A percentile compares a stretch with the other conserved stretches of the same genome.
Evolutionary conservation across 75 land plant species (phyloP).

Genomic region (Larix kaempferi): DNA sequence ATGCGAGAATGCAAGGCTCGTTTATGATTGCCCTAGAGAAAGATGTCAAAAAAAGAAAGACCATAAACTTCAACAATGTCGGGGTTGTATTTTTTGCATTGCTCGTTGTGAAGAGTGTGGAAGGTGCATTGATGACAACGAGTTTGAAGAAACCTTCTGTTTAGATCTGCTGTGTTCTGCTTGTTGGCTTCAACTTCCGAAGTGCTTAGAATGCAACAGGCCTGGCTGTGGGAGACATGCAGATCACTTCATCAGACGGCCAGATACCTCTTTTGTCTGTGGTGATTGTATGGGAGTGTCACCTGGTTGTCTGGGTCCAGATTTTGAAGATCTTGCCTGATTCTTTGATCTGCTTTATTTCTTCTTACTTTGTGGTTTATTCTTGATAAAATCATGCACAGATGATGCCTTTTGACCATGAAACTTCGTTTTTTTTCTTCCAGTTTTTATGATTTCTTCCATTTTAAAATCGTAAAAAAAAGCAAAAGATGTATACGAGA

Average conservation of each 20-base stretch:
- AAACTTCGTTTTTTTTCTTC: too few species aligned
- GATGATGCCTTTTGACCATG: neutral
- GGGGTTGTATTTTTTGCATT: slow-evolving; percentile 77
- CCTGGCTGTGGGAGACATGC: slow-evolving; percentile 43
- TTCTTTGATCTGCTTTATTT: neutral
- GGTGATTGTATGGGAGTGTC: slow-evolving; percentile 9
- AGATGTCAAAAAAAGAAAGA: slow-evolving; percentile 43
- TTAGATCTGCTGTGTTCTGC: slow-evolving; percentile 56
- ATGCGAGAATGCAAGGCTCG: slow-evolving; percentile 57
- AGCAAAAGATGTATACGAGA: neutral
- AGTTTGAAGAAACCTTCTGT: slow-evolving; percentile 74
- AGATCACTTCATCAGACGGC: slow-evolving; percentile 7
- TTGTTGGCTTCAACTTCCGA: slow-evolving; percentile 54
- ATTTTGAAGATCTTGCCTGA: neutral
- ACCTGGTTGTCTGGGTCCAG: slow-evolving; percentile 2
- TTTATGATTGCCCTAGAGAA: slow-evolving; percentile 72
- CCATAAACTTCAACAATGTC: slow-evolving; percentile 31
- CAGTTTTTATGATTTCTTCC: neutral
- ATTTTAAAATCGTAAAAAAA: neutral
- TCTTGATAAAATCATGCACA: neutral
- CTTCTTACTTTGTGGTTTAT: neutral
- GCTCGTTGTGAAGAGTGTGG: slow-evolving; percentile 80
- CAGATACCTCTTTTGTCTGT: slow-evolving; percentile 20
- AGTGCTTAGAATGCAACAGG: slow-evolving; percentile 46
- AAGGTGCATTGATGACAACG: slow-evolving; percentile 56